Evolutionary conservation across 169 alveolate genomes (phyloP), one percentile per base, ranked within the genome.

Genomic region (Plasmodium inui): DNA sequence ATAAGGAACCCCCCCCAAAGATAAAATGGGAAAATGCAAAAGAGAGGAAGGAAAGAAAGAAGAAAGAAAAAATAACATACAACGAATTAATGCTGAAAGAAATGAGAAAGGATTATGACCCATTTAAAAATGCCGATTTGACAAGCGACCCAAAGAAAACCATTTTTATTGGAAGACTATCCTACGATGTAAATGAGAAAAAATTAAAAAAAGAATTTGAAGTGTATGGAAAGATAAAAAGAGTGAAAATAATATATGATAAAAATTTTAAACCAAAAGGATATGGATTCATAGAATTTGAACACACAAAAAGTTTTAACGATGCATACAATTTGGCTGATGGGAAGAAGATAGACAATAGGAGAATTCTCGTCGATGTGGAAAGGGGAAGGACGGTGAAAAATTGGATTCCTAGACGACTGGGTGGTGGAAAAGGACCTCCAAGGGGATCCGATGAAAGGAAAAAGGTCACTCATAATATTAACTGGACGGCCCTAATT

Each of bases 381-480:
- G 99, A 99, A 93, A 95, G 99, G 44, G 99, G 99, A 32, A 95
- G 99, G 61, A 98, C 99, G 1, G 98, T 97, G 19, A 96, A 96
- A 19, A 99, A 98, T 34, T 99, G 99, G 99, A 92, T 96, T 67
- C 99, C 99, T 1, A 96, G 99, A 71, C 96, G 99, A 83, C 96
- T 98, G 39, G 99, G 99, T 9, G 99, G 99, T 17, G 99, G 99
- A 12, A 96, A 97, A 74, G 99, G 99, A n/a, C 97, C 94, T 22
- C 86, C 97, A 32, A 94, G 98, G 78, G 89, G 96, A 80, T 81
- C 96, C 81, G 93, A 92, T 84, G 92, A 88, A 83, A 81, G 96
- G 91, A 79, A 96, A 86, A 90, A 95, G 67, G 67, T 96, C 93
- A 41, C 95, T 81, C 93, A 86, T 57, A 86, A 55, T 71, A 61